A percentile compares a stretch with the other conserved stretches of the same genome.
phyloP scores from a whole-genome alignment of 257 asterid species.

The Plantago ovata region DNA sequence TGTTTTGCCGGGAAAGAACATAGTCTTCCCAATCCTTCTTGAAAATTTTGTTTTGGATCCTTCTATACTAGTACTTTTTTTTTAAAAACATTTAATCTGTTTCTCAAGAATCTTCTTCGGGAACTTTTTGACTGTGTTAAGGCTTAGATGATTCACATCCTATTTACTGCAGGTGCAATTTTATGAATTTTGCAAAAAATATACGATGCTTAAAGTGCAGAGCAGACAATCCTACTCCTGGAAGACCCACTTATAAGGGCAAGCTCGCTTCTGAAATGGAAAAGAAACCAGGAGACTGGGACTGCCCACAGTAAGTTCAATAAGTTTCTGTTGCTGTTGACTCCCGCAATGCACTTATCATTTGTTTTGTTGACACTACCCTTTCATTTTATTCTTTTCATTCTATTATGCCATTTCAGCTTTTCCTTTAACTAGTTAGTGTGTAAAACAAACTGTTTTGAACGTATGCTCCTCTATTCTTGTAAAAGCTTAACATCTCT shows the following conservation, averaged over 20 bases:
- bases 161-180: constrained; percentile 68
- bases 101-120: neutral
- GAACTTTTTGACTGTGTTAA: neutral
- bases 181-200: constrained; percentile 74
- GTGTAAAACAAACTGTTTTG: too few relatives aligned
- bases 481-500: too few relatives aligned
- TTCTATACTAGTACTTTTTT: neutral
- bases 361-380: too few relatives aligned
- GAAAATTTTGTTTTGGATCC: neutral
- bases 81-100: neutral
- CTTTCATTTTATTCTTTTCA: too few relatives aligned
- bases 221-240: constrained; percentile 43
- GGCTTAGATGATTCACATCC: constrained; percentile 7
- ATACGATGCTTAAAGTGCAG: constrained; percentile 55
- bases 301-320: constrained; percentile 60
- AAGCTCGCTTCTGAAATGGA: constrained; percentile 23
- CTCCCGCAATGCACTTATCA: neutral
- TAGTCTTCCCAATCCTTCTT: neutral
- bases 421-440: too few relatives aligned
- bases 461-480: too few relatives aligned
- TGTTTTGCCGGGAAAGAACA: neutral
- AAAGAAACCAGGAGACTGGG: constrained; percentile 84
- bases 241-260: neutral
- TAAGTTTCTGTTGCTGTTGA: constrained; percentile 13
- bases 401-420: too few relatives aligned